Conservation (phyloP, 345 rosid genomes). For the Iberis pinnata region DNA sequence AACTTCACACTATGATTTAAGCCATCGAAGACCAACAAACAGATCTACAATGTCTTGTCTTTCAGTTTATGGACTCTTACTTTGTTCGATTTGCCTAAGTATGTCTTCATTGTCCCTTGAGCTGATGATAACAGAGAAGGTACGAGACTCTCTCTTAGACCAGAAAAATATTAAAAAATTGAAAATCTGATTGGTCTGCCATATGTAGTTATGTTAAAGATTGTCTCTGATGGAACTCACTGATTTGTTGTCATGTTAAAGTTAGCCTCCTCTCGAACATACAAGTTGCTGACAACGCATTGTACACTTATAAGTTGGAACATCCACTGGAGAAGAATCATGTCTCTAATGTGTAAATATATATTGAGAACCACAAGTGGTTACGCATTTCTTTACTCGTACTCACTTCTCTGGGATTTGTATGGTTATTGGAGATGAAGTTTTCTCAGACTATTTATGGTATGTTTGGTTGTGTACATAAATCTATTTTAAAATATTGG, state of each 20-base stretch:
- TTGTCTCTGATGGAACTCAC: slow-evolving; percentile 73
- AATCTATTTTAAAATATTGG: slow-evolving; percentile 10
- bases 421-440: slow-evolving; percentile 98
- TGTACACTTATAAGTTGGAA: slow-evolving; percentile 87
- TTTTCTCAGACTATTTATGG: slow-evolving; percentile 98
- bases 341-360: slow-evolving; percentile 52
- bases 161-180: not conserved
- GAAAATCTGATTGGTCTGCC: not conserved
- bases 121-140: slow-evolving; percentile 99
- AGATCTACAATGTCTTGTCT: slow-evolving; percentile 85
- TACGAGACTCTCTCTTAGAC: slow-evolving; percentile 22
- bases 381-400: slow-evolving; percentile 84
- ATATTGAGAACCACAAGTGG: slow-evolving; percentile 71
- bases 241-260: slow-evolving; percentile 7
- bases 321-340: slow-evolving; percentile 57
- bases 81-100: slow-evolving; percentile 79
- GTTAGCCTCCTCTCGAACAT: slow-evolving; percentile 85
- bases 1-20: too few species aligned
- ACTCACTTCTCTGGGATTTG: slow-evolving; percentile 97
- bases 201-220: not conserved
- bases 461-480: slow-evolving; percentile 20
- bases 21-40: slow-evolving; percentile 88
- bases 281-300: slow-evolving; percentile 87
- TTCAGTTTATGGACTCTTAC: slow-evolving; percentile 98
- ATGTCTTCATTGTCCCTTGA: slow-evolving; percentile 86